Evolutionary conservation across 768 basidiomycete species (phyloP).

Genomic region (Mycena rosella): DNA sequence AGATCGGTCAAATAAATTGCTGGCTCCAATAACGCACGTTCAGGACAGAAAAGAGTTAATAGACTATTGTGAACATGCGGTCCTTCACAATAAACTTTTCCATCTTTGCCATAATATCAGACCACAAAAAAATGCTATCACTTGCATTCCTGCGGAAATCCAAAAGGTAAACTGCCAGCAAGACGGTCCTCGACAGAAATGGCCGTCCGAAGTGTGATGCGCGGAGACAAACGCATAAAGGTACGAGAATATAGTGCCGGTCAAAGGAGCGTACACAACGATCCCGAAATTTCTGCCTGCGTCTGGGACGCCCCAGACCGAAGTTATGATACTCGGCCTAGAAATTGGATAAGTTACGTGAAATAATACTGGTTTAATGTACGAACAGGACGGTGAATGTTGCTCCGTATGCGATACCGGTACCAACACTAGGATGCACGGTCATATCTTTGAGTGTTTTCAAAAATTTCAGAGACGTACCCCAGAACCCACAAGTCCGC

Average conservation of each 20-base stretch:
- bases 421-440: slow-evolving; percentile 63
- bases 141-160: slow-evolving; percentile 57
- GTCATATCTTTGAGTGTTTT: slow-evolving; percentile 12
- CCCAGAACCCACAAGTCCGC: slow-evolving; percentile 78
- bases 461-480: slow-evolving; percentile 48
- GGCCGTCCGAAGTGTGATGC: slow-evolving; percentile 56
- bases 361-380: not conserved
- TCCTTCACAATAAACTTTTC: slow-evolving; percentile 64
- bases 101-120: slow-evolving; percentile 73
- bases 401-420: slow-evolving; percentile 77
- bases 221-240: slow-evolving; percentile 79
- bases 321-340: slow-evolving; percentile 78
- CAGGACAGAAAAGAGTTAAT: too few relatives aligned
- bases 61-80: too few relatives aligned
- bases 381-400: slow-evolving; percentile 67
- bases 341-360: slow-evolving; percentile 14
- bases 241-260: slow-evolving; percentile 84
- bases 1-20: too few relatives aligned
- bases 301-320: slow-evolving; percentile 79
- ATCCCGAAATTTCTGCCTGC: slow-evolving; percentile 84
- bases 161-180: slow-evolving; percentile 82
- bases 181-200: slow-evolving; percentile 65
- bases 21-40: too few relatives aligned
- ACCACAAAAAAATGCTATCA: slow-evolving; percentile 59
- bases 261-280: slow-evolving; percentile 79